Percentiles rank a stretch among this genome's conserved stretches.
Conservation (phyloP, 129 eudicot genomes). For the Logfia minima region DNA sequence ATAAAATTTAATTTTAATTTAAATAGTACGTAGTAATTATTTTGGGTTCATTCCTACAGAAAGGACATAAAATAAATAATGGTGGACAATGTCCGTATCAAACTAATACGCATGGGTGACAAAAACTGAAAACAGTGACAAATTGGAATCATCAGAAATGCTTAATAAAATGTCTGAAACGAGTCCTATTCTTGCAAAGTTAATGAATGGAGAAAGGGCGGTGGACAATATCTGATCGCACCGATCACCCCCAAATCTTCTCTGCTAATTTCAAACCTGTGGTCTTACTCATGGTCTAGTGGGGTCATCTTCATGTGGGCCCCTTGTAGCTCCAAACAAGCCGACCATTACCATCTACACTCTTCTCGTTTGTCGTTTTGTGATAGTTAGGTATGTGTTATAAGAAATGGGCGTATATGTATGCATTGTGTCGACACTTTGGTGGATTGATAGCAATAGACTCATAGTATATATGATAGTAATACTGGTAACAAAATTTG, state of each 20-base stretch:
- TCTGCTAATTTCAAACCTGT: not conserved
- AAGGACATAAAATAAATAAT: not conserved
- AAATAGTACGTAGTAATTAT: too few relatives aligned
- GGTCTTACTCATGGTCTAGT: not conserved
- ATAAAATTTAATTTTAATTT: too few relatives aligned
- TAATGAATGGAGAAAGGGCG: slow-evolving; percentile 7
- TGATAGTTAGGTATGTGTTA: not conserved
- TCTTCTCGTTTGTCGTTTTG: not conserved
- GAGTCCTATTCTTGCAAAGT: not conserved
- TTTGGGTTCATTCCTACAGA: not conserved
- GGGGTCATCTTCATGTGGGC: slow-evolving; percentile 16
- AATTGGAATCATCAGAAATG: slow-evolving; percentile 1
- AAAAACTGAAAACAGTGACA: slow-evolving; percentile 26
- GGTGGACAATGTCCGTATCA: slow-evolving; percentile 24
- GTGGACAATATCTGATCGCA: slow-evolving; percentile 19
- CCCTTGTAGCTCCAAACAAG: slow-evolving; percentile 14
- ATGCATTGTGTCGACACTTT: not conserved
- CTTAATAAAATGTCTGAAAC: slow-evolving; percentile 9
- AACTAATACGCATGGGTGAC: slow-evolving; percentile 36
- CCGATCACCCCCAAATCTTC: not conserved
- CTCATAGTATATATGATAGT: too few relatives aligned
- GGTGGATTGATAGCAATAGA: not conserved
- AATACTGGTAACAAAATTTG: too few relatives aligned
- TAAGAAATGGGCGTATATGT: too few relatives aligned
- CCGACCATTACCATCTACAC: slow-evolving; percentile 10